These are phyloP conservation scores for Tylopilus orsonianus DNA, from an alignment of 1,284 basidiomycete genomes.

Conservation along the genomic window DNA sequence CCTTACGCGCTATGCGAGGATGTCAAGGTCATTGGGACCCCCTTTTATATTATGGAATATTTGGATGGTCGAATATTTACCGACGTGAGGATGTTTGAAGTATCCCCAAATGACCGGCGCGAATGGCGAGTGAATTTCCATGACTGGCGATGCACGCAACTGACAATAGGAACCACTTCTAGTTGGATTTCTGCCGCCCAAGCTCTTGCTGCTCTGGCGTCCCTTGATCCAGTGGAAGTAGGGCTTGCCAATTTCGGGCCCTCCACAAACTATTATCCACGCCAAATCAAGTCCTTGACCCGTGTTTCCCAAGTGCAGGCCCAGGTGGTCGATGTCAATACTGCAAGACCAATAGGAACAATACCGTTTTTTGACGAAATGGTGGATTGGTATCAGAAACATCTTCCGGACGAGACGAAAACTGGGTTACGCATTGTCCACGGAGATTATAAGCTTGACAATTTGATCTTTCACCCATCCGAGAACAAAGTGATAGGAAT, in stretches of 20 bases:
- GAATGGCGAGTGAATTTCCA: slow-evolving; percentile 56
- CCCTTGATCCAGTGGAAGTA: slow-evolving; percentile 65
- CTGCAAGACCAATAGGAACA: slow-evolving; percentile 56
- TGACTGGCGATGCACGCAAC: neutral
- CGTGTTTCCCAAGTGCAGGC: slow-evolving; percentile 77
- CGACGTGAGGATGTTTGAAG: slow-evolving; percentile 74
- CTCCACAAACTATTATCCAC: slow-evolving; percentile 80
- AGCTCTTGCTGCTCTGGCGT: slow-evolving; percentile 50
- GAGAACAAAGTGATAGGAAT: slow-evolving; percentile 93
- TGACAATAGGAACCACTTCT: neutral
- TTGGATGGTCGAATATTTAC: slow-evolving; percentile 92
- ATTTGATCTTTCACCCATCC: slow-evolving; percentile 90
- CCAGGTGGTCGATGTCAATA: slow-evolving; percentile 61
- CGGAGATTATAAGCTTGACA: slow-evolving; percentile 97
- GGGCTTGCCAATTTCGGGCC: slow-evolving; percentile 82
- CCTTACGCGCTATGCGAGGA: slow-evolving; percentile 87
- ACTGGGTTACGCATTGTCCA: slow-evolving; percentile 82
- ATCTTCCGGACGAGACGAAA: slow-evolving; percentile 75
- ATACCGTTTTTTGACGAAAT: slow-evolving; percentile 77
- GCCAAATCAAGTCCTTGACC: slow-evolving; percentile 86
- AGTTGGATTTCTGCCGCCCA: slow-evolving; percentile 31
- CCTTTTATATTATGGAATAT: slow-evolving; percentile 97
- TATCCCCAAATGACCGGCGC: slow-evolving; percentile 59
- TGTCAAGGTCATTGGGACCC: slow-evolving; percentile 73
- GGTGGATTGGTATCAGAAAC: slow-evolving; percentile 71